These are phyloP conservation scores for Heteromeles arbutifolia DNA, from an alignment of 306 rosid species.

Conservation along the genomic window DNA sequence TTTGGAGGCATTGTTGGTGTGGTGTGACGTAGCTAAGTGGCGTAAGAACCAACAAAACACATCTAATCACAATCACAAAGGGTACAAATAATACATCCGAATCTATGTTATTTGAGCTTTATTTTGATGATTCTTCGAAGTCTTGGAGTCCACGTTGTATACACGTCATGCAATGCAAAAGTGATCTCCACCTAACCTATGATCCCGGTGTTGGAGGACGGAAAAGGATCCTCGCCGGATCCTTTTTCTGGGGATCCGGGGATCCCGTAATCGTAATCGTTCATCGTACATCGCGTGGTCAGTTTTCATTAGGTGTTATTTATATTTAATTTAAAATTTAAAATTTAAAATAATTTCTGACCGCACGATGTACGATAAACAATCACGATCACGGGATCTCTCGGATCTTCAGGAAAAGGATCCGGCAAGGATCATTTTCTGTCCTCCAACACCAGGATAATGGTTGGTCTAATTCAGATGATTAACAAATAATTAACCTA, in stretches of 20 bases:
- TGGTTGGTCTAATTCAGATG: conserved; percentile 3
- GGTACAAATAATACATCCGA: neutral
- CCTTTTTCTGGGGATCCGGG: accelerated
- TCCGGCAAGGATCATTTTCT: no score
- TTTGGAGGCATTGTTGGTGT: no score
- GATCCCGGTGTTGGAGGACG: no score
- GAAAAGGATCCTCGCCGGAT: no score
- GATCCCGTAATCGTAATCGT: no score
- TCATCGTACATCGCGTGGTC: accelerated
- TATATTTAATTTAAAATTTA: no score
- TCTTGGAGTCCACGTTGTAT: conserved; percentile 16
- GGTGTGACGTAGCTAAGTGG: neutral
- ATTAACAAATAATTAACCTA: neutral
- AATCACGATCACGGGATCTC: accelerated
- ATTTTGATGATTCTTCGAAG: neutral
- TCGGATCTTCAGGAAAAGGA: accelerated
- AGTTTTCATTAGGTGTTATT: no score
- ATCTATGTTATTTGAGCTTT: neutral
- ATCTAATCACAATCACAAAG: neutral
- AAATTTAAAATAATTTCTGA: no score
- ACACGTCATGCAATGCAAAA: neutral
- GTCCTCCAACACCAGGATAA: no score
- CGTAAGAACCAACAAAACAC: neutral
- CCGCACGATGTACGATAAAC: no score
- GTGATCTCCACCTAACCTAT: neutral